Base-by-base conservation (phyloP, 768 basidiomycete species). In the Lenzites betulinus region DNA sequence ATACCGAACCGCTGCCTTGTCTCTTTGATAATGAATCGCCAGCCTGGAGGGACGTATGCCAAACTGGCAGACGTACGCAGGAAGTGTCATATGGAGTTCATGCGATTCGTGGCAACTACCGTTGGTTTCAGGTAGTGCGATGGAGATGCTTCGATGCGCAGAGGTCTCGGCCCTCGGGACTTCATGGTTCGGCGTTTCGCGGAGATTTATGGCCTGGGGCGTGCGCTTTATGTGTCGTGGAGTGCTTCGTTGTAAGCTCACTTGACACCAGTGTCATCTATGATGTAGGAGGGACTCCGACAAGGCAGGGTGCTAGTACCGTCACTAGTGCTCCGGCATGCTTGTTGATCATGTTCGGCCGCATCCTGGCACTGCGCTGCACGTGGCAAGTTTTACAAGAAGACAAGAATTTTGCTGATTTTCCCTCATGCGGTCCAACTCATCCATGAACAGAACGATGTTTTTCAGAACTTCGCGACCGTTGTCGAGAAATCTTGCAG, bases 131-230 rank as follows among this genome's bases (percentile, higher is more conserved):
- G 46, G 46, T 20, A 25, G 12, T 18, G 59, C 52, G 46, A 44
- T 23, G 30, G 18, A 30, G 6, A 46, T 7, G 33, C 46, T 56
- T 56, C 35, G 22, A 22, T 20, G 42, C 18, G 38, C 38, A 15
- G 13, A 26, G 33, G 59, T 42, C 59, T 60, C 36, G 59, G 16
- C 59, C 52, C 28, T 41, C 44, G 47, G 39, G 26, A n/a, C 59
- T 54, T 54, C 59, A 38, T n/a, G 22, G 16, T 3, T 7, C 20
- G 23, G n/a, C 18, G 8, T 20, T 39, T 43, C 41, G 48, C 50
- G 56, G 56, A 50, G 56, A 30, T 39, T 1, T 9, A n/a, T 23
- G 33, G 25, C 26, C 38, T 18, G 47, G 48, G 48, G 26, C 18
- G 22, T 15, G 44, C 9, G 15, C 33, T 20, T 51, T 13, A 2